Evolutionary conservation across 805 yeast species (phyloP), one percentile per base, ranked within the genome.

Genomic region (Maudiozyma pseudohumilis): DNA sequence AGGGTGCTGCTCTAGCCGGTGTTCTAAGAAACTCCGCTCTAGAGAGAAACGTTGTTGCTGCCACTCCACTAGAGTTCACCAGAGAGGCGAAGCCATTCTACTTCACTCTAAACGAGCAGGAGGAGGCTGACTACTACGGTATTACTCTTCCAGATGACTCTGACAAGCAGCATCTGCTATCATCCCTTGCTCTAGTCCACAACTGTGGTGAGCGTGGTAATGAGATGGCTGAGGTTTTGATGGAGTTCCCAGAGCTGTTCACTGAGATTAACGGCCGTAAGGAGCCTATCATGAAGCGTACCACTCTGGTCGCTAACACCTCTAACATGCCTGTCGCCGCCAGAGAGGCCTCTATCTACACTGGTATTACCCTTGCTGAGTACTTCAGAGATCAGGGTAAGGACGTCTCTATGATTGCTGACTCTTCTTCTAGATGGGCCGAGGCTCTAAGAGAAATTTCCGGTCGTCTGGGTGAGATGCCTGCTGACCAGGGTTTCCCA

Each of bases 401-500:
- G 73, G 73, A 92, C 60, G 98, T 92, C 46, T 78, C 97, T 24
- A 92, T 92, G 97, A 92, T 92, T 81, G 99, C 99, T 43, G 99
- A 92, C 65, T 92, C 98, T 5, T 89, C 97, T 24, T 88, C 96
- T 23, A 88, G 99, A 74, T 92, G 99, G 99, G 99, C 99, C 32
- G 99, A 92, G 72, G 99, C 99, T 45, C 75, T 92, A 62, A 88
- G 99, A 80, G 99, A 92, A 75, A 82, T 92, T 63, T 88, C 97
- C 37, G 99, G 99, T 76, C 94, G 99, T 76, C 74, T 92, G 64
- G 99, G 98, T 69, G 99, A 92, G 74, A 92, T 92, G 99, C 99
- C 99, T 61, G 99, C 99, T 45, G 99, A 92, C 69, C 98, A 94
- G 73, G 99, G 99, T 73, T 92, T 88, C 92, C 99, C 99, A 44